Evolutionary conservation across 2,329 filamentous ascomycete species (phyloP), one percentile per base, ranked within the genome.

Genomic region (Didymella keratinophila): DNA sequence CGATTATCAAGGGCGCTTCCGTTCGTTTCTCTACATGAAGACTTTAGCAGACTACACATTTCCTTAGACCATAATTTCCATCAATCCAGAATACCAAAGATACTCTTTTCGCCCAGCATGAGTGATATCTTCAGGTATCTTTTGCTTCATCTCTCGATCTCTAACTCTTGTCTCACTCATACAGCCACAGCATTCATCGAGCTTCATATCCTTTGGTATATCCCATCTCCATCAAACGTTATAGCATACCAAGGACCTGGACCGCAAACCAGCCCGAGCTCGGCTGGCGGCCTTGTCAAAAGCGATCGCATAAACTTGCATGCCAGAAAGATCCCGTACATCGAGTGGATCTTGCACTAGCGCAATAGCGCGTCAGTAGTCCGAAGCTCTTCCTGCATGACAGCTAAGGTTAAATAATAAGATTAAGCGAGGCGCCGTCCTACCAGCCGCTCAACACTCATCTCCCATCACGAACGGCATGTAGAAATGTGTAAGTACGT

Each of bases 321-420:
- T 21, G 37, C 37, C 37, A 41, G 37, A 41, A 21, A 10, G 37
- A 23, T 21, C 18, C 41, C 46, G n/a, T n/a, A 25, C 34, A 10
- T 36, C n/a, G 8, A 18, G 44, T 37, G 18, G 23, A 14, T 23
- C 14, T 16, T 18, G 28, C 49, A 18, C 47, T 47, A 57, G 34
- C 27, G 10, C 28, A 43, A 25, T 58, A 50, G 56, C 39, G 56
- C 44, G 43, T 36, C 49, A 30, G 46, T 54, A 58, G 56, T 52
- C 11, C 44, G 4, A 16, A 32, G 30, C 10, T 12, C 30, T 16
- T 9, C 11, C 18, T 41, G 37, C 25, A 36, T 27, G 49, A 23
- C 43, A 37, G 25, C 20, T 34, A n/a, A 27, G 39, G 20, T 42
- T 42, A 42, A 25, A 23, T 7, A 3, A 25, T 39, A 39, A 23